phyloP scores from a whole-genome alignment of 495 filamentous ascomycete species.

The Hypoxylon subgilvum region DNA sequence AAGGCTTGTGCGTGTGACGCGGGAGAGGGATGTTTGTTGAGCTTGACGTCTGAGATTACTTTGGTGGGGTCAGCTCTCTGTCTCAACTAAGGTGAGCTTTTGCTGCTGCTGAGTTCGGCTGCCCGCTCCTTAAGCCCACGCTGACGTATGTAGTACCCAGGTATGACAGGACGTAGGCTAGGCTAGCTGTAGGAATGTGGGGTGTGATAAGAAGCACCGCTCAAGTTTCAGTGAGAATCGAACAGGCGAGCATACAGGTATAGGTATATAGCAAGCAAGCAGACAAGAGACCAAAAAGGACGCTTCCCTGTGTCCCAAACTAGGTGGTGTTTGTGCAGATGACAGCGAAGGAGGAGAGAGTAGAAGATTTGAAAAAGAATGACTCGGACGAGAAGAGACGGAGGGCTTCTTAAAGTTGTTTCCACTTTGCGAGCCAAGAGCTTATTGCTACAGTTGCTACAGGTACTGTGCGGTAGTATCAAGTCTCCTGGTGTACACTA shows the following conservation, averaged over 20 bases:
- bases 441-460: conserved; percentile 2
- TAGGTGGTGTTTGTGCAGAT: conserved; percentile 7
- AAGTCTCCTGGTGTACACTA: conserved; percentile 25
- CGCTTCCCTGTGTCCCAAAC: conserved; percentile 21
- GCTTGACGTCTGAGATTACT: conserved; percentile 27
- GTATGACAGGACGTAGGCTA: conserved; percentile 9
- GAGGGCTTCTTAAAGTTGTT: conserved; percentile 32
- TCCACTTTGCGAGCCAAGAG: conserved; percentile 27
- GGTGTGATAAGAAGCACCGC: conserved; percentile 9
- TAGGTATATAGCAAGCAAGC: neutral
- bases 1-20: conserved; percentile 28
- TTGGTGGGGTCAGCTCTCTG: conserved; percentile 36
- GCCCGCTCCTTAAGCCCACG: conserved; percentile 15
- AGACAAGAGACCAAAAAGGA: neutral
- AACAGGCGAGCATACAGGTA: neutral
- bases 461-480: conserved; percentile 23
- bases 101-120: conserved; percentile 4
- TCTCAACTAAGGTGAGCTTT: conserved; percentile 19
- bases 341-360: conserved; percentile 22
- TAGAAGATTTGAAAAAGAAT: conserved; percentile 16
- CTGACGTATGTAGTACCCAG: conserved; percentile 26
- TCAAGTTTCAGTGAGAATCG: neutral
- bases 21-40: conserved; percentile 19
- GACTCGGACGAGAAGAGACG: conserved; percentile 22
- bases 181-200: conserved; percentile 11